A percentile compares a stretch with the other conserved stretches of the same genome.
These are phyloP conservation scores for Byssothecium circinans DNA, from an alignment of 2,329 filamentous ascomycete genomes.

Conservation along the genomic window DNA sequence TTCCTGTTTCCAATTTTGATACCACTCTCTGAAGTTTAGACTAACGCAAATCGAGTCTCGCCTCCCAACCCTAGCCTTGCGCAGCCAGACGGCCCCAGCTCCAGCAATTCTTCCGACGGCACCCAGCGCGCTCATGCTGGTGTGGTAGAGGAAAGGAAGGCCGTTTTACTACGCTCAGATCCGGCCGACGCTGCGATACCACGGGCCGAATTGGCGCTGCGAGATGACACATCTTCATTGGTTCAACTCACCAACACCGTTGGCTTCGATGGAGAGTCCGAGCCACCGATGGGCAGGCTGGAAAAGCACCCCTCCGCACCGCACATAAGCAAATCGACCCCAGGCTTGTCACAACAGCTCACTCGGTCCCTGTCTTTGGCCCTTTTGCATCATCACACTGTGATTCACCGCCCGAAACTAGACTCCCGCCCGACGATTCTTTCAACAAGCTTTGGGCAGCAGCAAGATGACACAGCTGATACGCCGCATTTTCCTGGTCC, in stretches of 20 bases:
- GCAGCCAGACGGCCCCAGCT: conserved; percentile 10
- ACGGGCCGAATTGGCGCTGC: conserved; percentile 12
- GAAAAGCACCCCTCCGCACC: conserved; percentile 15
- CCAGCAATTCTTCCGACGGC: conserved; percentile 14
- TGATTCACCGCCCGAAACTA: conserved; percentile 36
- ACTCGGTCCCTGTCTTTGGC: conserved; percentile 28
- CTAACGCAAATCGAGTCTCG: conserved; percentile 19
- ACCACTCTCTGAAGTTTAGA: background rate
- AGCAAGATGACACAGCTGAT: conserved; percentile 4
- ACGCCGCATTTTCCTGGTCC: conserved; percentile 7
- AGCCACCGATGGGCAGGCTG: conserved; percentile 22
- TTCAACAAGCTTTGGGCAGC: conserved; percentile 12
- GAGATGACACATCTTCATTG: conserved; percentile 20
- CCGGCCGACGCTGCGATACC: conserved; percentile 14
- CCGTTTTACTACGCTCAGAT: conserved; percentile 15
- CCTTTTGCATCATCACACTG: conserved; percentile 33
- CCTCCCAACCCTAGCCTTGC: conserved; percentile 10
- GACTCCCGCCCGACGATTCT: conserved; percentile 31
- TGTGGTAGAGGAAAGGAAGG: conserved; percentile 3
- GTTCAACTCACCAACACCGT: conserved; percentile 30
- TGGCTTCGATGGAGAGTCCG: conserved; percentile 39
- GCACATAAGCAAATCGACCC: conserved; percentile 32
- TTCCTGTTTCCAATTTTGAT: background rate
- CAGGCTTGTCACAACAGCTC: conserved; percentile 31
- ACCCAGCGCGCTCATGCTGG: conserved; percentile 15